These are phyloP conservation scores for Penicillium pancosmium DNA, from an alignment of 495 filamentous ascomycete genomes.

Conservation along the genomic window DNA sequence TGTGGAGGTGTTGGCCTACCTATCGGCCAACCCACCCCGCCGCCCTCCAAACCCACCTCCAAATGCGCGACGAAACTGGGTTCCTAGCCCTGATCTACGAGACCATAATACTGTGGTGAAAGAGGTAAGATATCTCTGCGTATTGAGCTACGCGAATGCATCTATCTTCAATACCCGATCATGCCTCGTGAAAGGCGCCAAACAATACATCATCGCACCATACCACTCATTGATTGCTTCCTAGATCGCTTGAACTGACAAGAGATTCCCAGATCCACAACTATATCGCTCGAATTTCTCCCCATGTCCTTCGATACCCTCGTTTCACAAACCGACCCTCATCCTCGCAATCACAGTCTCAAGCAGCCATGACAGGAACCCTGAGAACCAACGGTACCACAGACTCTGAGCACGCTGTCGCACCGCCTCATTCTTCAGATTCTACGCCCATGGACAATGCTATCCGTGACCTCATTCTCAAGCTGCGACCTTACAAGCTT, in stretches of 20 bases:
- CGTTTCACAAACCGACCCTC: conserved; percentile 28
- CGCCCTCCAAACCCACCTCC: conserved; percentile 44
- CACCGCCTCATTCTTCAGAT: conserved; percentile 13
- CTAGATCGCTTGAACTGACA: conserved; percentile 1
- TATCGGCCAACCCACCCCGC: conserved; percentile 51
- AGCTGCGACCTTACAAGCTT: conserved; percentile 50
- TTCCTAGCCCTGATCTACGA: conserved; percentile 45
- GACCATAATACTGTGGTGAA: conserved; percentile 56
- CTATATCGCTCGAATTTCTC: conserved; percentile 44
- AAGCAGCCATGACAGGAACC: conserved; percentile 29
- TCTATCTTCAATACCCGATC: too few relatives aligned
- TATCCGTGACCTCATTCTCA: conserved; percentile 41
- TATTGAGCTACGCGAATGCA: neutral
- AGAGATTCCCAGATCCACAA: conserved; percentile 42
- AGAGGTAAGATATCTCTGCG: conserved; percentile 35
- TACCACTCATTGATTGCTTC: neutral
- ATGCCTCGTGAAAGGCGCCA: neutral
- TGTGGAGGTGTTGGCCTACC: conserved; percentile 63
- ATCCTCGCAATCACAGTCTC: conserved; percentile 32
- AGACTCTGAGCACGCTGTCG: conserved; percentile 9
- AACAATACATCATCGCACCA: neutral
- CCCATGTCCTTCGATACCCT: conserved; percentile 42
- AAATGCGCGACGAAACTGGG: conserved; percentile 39
- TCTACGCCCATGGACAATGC: conserved; percentile 41
- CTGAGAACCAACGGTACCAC: conserved; percentile 22